phyloP scores from a whole-genome alignment of 2,329 filamentous ascomycete genomes.

The Penicillium sp. region DNA sequence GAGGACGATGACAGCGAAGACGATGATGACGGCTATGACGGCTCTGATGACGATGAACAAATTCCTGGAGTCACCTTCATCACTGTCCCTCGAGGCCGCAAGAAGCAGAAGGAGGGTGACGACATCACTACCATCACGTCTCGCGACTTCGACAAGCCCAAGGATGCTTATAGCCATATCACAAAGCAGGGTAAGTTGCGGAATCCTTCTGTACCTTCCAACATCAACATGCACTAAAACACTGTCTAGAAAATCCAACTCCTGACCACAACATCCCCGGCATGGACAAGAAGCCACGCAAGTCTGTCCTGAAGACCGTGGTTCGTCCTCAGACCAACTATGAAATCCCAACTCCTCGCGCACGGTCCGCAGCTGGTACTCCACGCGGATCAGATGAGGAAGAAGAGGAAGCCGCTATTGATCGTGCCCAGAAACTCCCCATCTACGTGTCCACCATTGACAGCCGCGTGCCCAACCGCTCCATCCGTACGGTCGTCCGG shows the following conservation, averaged over 20 bases:
- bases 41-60: slow-evolving; percentile 67
- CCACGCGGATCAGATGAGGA: slow-evolving; percentile 83
- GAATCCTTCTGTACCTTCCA: neutral
- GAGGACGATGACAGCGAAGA: slow-evolving; percentile 29
- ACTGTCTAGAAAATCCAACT: slow-evolving; percentile 9
- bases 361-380: slow-evolving; percentile 55
- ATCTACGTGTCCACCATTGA: slow-evolving; percentile 76
- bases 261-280: slow-evolving; percentile 16
- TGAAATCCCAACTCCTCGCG: slow-evolving; percentile 63
- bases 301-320: slow-evolving; percentile 46
- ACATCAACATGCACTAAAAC: slow-evolving; percentile 5
- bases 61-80: slow-evolving; percentile 35
- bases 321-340: slow-evolving; percentile 86
- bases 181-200: slow-evolving; percentile 69
- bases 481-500: slow-evolving; percentile 85
- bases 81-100: slow-evolving; percentile 16
- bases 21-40: slow-evolving; percentile 52
- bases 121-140: slow-evolving; percentile 33
- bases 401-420: slow-evolving; percentile 79
- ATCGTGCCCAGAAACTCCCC: slow-evolving; percentile 80
- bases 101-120: slow-evolving; percentile 31
- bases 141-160: slow-evolving; percentile 32
- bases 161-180: slow-evolving; percentile 59
- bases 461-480: slow-evolving; percentile 74
- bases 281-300: slow-evolving; percentile 46